These are phyloP conservation scores for Picea abies DNA, from an alignment of 83 land plant genomes.

Conservation along the genomic window DNA sequence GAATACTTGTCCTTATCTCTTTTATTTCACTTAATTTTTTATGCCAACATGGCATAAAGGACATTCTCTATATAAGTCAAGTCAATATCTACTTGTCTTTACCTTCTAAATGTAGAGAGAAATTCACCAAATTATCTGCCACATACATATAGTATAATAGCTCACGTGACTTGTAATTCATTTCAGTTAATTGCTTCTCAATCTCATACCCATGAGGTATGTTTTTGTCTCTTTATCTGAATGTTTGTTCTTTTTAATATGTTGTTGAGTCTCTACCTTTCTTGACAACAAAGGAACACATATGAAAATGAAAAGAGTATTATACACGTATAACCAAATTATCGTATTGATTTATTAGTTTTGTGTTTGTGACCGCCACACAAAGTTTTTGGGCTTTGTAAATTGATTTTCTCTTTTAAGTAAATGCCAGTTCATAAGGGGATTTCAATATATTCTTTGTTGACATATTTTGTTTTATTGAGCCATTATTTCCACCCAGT, in stretches of 20 bases:
- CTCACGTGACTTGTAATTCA: slow-evolving; percentile 78
- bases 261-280: background rate
- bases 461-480: background rate
- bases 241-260: background rate
- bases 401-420: slow-evolving; percentile 26
- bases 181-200: slow-evolving; percentile 65
- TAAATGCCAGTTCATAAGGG: slow-evolving; percentile 34
- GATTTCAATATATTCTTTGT: background rate
- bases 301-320: background rate
- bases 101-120: slow-evolving; percentile 75
- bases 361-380: slow-evolving; percentile 17
- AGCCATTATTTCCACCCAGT: background rate
- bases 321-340: background rate
- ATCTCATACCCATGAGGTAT: slow-evolving; percentile 93
- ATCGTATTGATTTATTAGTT: slow-evolving; percentile 22
- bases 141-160: slow-evolving; percentile 81
- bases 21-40: too few species aligned
- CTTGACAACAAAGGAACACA: background rate
- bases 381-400: background rate
- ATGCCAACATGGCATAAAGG: slow-evolving; percentile 85
- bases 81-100: slow-evolving; percentile 91
- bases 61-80: too few species aligned
- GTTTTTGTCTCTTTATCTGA: background rate
- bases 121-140: slow-evolving; percentile 77
- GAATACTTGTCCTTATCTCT: too few species aligned